These are phyloP conservation scores for Yamadazyma siamensis DNA, from an alignment of 1,139 yeast genomes.

Conservation along the genomic window DNA sequence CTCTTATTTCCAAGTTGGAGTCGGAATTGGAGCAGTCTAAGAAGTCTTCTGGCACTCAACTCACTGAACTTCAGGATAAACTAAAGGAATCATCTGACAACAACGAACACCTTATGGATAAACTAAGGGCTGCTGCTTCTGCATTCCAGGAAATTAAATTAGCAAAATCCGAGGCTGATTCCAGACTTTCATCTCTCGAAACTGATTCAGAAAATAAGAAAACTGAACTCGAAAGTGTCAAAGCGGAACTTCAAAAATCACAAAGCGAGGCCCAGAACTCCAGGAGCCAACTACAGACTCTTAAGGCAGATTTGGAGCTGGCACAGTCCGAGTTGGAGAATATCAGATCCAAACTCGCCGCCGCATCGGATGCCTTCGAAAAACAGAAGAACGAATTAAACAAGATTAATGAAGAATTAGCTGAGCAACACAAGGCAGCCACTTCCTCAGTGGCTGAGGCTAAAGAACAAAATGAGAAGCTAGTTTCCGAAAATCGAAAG, in stretches of 20 bases:
- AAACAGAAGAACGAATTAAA: constrained; percentile 5
- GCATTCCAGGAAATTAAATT: constrained; percentile 39
- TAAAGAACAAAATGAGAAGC: too few species aligned
- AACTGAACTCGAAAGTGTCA: constrained; percentile 2
- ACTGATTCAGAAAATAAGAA: constrained; percentile 1
- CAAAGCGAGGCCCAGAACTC: too few species aligned
- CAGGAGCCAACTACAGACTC: too few species aligned
- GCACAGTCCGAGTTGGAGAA: too few species aligned
- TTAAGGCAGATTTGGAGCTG: too few species aligned
- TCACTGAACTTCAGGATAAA: constrained; percentile 21
- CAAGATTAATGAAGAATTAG: too few species aligned
- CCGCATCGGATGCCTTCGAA: too few species aligned
- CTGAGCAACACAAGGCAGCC: too few species aligned
- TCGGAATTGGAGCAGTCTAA: constrained; percentile 12
- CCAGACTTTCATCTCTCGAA: constrained; percentile 1
- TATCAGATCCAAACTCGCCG: too few species aligned
- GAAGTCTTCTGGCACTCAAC: constrained; percentile 12
- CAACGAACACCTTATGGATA: constrained; percentile 38
- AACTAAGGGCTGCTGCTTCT: constrained; percentile 45
- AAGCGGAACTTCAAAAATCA: constrained; percentile 1
- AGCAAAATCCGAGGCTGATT: constrained; percentile 18
- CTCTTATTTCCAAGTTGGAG: constrained; percentile 22
- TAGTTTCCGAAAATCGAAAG: too few species aligned
- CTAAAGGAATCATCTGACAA: constrained; percentile 30
- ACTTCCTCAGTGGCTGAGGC: too few species aligned